Evolutionary conservation across 768 basidiomycete genomes (phyloP), one percentile per base, ranked within the genome.

Genomic region (Pseudohyphozyma bogoriensis): DNA sequence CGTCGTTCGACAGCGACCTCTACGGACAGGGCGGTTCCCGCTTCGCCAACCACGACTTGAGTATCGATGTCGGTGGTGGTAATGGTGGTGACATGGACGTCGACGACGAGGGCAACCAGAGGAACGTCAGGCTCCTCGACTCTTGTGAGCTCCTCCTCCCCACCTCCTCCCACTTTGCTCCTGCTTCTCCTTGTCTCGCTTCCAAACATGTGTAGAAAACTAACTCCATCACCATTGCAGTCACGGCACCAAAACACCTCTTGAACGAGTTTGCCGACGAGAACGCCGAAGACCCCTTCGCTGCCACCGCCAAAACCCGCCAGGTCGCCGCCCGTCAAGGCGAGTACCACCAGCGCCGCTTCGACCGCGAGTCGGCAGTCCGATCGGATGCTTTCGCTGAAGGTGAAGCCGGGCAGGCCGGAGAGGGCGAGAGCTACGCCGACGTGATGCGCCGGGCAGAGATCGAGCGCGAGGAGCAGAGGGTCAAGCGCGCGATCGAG

Each of bases 251-350:
- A 16, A 92, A 88, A 77, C 91, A 97, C 60, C 79, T 97, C 55
- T 80, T 97, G 42, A 82, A 89, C 73, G 95, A 97, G 76, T 95
- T 97, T 66, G 92, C 96, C 69, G 89, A 91, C 71, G 93, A 96
- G 71, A 81, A 92, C 74, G 74, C 87, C 71, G 88, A 92, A 73
- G 76, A 76, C 61, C 73, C 71, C 11, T 76, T 77, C 55, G 88
- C 87, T 53, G 90, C 92, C 76, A 92, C 89, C 16, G 87, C 91
- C 52, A 86, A 85, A 57, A 85, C 87, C 71, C 87, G 88, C 61
- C 93, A 96, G 78, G 89, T 97, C 72, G 88, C 92, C 28, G 79
- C 87, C 40, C 82, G 93, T 53, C 89, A 96, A 77, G 86, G 84
- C 53, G 93, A 95, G 72, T 99, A 97, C 72, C 93, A 97, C 73